Evolutionary conservation across 371 early-diverging fungal species (phyloP).

Genomic region (Apophysomyces trapeziformis): DNA sequence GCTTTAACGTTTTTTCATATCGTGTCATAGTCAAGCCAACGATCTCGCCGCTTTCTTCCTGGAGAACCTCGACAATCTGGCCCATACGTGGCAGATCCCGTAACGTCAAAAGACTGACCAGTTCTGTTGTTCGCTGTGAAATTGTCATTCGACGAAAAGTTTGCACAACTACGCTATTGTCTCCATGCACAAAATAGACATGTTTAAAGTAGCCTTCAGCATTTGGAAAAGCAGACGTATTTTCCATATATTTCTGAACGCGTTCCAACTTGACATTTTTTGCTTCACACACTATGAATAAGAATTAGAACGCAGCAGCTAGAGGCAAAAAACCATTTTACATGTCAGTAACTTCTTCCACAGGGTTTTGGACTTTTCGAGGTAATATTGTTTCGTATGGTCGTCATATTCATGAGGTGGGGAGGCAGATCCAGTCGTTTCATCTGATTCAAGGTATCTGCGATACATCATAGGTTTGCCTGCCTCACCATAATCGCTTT

Average conservation of each 20-base stretch:
- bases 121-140: constrained; percentile 45
- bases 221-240: constrained; percentile 36
- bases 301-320: not conserved
- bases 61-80: constrained; percentile 43
- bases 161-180: constrained; percentile 37
- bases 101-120: constrained; percentile 40
- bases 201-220: constrained; percentile 54
- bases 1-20: constrained; percentile 62
- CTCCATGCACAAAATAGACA: constrained; percentile 34
- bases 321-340: constrained; percentile 1
- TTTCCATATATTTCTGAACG: constrained; percentile 33
- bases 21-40: constrained; percentile 54
- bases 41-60: constrained; percentile 40
- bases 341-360: constrained; percentile 23
- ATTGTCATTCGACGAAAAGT: constrained; percentile 52
- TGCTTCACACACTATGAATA: constrained; percentile 10
- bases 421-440: not conserved
- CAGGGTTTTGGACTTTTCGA: constrained; percentile 16
- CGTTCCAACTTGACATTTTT: constrained; percentile 34
- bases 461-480: constrained; percentile 6
- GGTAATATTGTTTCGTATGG: constrained; percentile 4
- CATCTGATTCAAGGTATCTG: constrained; percentile 1
- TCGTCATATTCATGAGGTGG: constrained; percentile 12
- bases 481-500: constrained; percentile 6
- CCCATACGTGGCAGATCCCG: constrained; percentile 38